Evolutionary conservation across 257 asterid species (phyloP).

Genomic region (Rubia yunnanensis): DNA sequence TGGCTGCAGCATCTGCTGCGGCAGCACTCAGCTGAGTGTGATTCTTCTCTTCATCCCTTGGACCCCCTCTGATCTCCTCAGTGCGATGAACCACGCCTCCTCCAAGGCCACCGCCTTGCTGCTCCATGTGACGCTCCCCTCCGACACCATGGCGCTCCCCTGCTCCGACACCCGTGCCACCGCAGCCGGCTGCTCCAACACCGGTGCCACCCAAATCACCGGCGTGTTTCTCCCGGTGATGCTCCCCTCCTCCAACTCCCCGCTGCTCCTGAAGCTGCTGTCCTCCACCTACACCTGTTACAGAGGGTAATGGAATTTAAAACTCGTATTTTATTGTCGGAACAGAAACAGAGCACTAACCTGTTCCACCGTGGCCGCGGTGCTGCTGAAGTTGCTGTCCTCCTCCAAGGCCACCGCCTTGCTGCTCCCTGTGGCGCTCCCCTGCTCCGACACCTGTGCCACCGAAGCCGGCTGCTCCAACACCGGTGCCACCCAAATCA

Average conservation of each 20-base stretch:
- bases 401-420: neutral
- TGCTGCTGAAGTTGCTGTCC: neutral
- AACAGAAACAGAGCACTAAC: too few species aligned
- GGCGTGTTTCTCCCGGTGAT: neutral
- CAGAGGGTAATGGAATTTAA: too few species aligned
- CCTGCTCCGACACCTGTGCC: neutral
- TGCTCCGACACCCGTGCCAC: neutral
- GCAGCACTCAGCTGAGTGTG: neutral
- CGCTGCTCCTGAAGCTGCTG: neutral
- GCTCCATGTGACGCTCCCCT: neutral
- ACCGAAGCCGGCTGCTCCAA: neutral
- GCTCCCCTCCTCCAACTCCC: neutral
- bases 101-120: neutral
- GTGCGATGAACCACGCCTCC: neutral
- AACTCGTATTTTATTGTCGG: too few species aligned
- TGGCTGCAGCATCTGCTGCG: neutral
- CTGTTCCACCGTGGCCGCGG: neutral
- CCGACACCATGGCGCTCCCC: neutral
- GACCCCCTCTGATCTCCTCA: neutral
- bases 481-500: neutral
- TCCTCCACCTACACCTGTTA: neutral
- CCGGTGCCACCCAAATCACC: neutral
- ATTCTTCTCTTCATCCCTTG: neutral
- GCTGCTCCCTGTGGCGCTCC: neutral
- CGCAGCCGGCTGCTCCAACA: neutral